A percentile compares a stretch with the other conserved stretches of the same genome.
phyloP scores from a whole-genome alignment of 495 filamentous ascomycete genomes.

The Paragyromitra xinjiangensis region DNA sequence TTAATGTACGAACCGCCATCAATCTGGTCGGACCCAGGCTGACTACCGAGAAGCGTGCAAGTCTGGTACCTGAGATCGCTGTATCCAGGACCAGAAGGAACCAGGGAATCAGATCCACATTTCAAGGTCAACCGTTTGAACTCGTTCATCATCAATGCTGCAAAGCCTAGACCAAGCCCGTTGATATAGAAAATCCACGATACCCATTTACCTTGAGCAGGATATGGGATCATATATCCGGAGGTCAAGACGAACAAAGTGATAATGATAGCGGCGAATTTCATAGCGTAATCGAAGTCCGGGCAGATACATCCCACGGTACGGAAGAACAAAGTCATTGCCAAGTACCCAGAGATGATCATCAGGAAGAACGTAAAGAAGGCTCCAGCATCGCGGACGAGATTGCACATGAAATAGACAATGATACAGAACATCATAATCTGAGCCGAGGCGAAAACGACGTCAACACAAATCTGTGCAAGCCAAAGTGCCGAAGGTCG shows the following conservation, averaged over 20 bases:
- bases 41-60: conserved; percentile 75
- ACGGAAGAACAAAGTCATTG: conserved; percentile 82
- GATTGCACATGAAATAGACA: conserved; percentile 81
- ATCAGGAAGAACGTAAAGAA: conserved; percentile 83
- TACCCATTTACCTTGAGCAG: conserved; percentile 74
- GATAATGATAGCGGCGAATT: conserved; percentile 76
- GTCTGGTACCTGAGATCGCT: conserved; percentile 73
- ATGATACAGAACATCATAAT: conserved; percentile 78
- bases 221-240: conserved; percentile 81
- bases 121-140: conserved; percentile 71
- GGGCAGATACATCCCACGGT: conserved; percentile 80
- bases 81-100: conserved; percentile 73
- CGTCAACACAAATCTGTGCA: conserved; percentile 80
- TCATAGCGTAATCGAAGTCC: conserved; percentile 86
- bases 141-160: conserved; percentile 83
- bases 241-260: conserved; percentile 80
- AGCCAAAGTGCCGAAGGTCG: conserved; percentile 80
- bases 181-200: conserved; percentile 86
- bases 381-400: conserved; percentile 71
- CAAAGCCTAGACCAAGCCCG: conserved; percentile 76
- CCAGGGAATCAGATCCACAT: conserved; percentile 70
- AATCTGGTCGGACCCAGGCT: conserved; percentile 68
- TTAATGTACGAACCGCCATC: conserved; percentile 71
- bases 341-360: conserved; percentile 74
- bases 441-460: conserved; percentile 71